Conservation (phyloP, 352 stramenopile genomes). For the Globisporangium nagaii region DNA sequence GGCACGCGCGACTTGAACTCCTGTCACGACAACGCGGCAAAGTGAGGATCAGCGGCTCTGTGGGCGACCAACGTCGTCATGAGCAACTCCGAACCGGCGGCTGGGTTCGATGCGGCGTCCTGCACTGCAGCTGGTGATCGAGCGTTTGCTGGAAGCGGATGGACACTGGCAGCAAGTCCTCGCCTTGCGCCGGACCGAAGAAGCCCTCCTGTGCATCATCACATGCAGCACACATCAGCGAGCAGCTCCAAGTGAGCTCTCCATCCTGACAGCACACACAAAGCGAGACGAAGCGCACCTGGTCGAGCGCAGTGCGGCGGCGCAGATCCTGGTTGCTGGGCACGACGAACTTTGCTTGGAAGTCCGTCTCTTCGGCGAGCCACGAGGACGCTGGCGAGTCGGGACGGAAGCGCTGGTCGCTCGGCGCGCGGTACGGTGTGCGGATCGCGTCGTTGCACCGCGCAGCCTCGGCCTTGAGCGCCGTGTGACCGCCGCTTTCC, state of each 20-base stretch:
- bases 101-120: not conserved
- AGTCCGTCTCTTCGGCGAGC: conserved; percentile 27
- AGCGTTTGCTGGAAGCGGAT: conserved; percentile 18
- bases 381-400: conserved; percentile 19
- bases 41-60: no score
- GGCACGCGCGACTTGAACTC: conserved; percentile 34
- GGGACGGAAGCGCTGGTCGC: conserved; percentile 37
- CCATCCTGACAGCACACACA: no score
- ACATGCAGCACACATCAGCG: no score
- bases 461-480: conserved; percentile 34
- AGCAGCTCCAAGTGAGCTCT: no score
- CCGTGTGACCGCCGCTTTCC: conserved; percentile 13
- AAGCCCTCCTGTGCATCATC: conserved; percentile 37
- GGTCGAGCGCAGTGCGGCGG: conserved; percentile 40
- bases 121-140: conserved; percentile 10
- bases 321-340: conserved; percentile 62
- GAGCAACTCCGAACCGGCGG: not conserved
- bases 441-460: conserved; percentile 35
- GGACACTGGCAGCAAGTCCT: conserved; percentile 29
- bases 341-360: conserved; percentile 61
- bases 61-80: not conserved
- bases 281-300: no score
- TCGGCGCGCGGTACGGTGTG: conserved; percentile 40
- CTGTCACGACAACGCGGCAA: conserved; percentile 12
- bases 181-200: conserved; percentile 28